Conservation (phyloP, 495 filamentous ascomycete genomes). For the Penicillium coffeae region DNA sequence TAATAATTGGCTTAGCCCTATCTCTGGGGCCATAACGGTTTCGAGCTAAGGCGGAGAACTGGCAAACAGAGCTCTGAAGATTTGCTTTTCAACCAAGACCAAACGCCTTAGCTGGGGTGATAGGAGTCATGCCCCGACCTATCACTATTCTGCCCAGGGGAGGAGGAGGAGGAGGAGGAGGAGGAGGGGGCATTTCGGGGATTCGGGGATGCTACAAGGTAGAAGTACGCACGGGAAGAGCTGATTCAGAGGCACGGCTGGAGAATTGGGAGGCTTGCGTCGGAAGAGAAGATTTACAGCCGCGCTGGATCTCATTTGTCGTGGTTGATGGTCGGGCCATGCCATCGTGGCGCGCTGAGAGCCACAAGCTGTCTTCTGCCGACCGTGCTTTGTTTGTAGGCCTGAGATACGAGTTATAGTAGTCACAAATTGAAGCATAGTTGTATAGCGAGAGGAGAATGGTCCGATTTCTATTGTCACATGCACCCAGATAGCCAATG, state of each 20-base stretch:
- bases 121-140: slow-evolving; percentile 3
- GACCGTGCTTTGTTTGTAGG: slow-evolving; percentile 4
- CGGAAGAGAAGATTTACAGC: slow-evolving; percentile 10
- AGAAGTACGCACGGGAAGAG: no score
- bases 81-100: no score
- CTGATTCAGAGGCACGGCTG: not conserved
- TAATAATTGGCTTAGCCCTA: no score
- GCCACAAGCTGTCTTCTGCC: slow-evolving; percentile 1
- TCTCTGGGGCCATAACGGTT: not conserved
- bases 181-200: not conserved
- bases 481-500: slow-evolving; percentile 40
- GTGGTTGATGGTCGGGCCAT: not conserved
- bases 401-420: no score
- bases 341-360: slow-evolving; percentile 6
- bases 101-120: no score
- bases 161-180: no score
- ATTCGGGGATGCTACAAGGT: not conserved
- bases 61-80: no score
- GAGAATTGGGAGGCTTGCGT: slow-evolving; percentile 8
- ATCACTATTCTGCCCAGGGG: slow-evolving; percentile 2
- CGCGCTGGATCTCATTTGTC: slow-evolving; percentile 10
- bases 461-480: slow-evolving; percentile 46
- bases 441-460: slow-evolving; percentile 50
- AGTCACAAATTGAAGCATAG: no score
- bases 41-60: slow-evolving; percentile 1